phyloP scores from a whole-genome alignment of 2,329 filamentous ascomycete species.

The Chaetomium sp. region DNA sequence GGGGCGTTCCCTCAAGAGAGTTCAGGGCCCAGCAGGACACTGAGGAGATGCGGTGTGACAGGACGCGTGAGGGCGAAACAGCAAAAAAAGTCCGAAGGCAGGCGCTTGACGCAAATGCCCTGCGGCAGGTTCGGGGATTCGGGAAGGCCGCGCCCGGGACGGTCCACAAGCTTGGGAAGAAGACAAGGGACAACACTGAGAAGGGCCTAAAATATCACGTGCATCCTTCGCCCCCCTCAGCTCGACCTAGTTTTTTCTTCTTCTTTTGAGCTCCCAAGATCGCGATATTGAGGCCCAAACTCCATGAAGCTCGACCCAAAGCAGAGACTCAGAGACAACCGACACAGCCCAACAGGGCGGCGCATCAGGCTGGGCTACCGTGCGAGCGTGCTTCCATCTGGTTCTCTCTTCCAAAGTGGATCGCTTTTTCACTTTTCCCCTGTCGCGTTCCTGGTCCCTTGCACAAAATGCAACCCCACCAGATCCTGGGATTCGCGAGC shows the following conservation, averaged over 20 bases:
- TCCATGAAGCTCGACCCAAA: too few species aligned
- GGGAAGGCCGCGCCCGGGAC: background rate
- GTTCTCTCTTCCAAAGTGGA: background rate
- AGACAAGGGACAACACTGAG: conserved; percentile 1
- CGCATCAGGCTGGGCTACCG: too few species aligned
- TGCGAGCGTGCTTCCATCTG: background rate
- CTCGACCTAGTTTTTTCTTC: background rate
- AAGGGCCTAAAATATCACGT: background rate
- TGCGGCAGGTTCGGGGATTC: conserved; percentile 1
- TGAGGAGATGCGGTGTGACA: conserved; percentile 15
- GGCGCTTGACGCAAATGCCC: background rate
- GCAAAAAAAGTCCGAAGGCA: background rate
- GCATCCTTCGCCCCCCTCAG: background rate
- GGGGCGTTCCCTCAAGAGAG: background rate
- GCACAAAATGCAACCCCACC: conserved; percentile 4
- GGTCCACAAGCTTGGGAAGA: background rate
- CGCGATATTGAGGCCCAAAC: too few species aligned
- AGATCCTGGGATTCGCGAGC: background rate
- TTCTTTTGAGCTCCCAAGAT: background rate
- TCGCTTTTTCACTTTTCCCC: background rate
- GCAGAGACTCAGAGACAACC: too few species aligned
- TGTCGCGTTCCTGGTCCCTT: conserved; percentile 1
- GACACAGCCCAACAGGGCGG: background rate
- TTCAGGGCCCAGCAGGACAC: background rate
- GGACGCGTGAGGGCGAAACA: background rate